phyloP scores from a whole-genome alignment of 352 stramenopile species.

The Phytopythium ostracodes region DNA sequence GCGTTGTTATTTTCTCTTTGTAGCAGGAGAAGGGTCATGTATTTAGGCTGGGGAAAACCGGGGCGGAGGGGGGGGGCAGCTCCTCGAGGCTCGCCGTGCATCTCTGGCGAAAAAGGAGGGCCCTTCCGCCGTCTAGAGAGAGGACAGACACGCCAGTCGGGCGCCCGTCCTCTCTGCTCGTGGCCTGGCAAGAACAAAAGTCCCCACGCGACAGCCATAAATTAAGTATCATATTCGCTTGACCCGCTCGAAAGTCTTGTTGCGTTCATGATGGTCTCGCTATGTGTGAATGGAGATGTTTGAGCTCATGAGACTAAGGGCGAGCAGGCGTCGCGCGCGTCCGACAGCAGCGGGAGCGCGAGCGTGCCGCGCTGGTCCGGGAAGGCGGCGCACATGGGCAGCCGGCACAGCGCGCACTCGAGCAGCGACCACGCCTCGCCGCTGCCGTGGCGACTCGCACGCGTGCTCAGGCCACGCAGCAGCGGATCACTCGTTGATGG shows the following conservation, averaged over 20 bases:
- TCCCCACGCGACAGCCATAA: not conserved
- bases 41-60: too few species aligned
- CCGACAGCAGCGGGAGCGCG: slow-evolving; percentile 20
- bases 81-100: slow-evolving; percentile 4
- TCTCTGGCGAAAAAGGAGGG: slow-evolving; percentile 1
- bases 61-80: too few species aligned
- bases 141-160: not conserved
- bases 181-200: too few species aligned
- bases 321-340: not conserved
- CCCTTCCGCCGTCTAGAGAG: not conserved
- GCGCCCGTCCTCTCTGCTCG: too few species aligned
- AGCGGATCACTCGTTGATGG: slow-evolving; percentile 5
- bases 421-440: slow-evolving; percentile 25
- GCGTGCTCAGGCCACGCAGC: slow-evolving; percentile 14
- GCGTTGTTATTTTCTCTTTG: too few species aligned
- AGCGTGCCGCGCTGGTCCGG: slow-evolving; percentile 3
- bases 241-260: too few species aligned
- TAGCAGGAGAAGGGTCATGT: slow-evolving; percentile 1
- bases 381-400: slow-evolving; percentile 29
- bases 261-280: not conserved
- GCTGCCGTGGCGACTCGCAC: not conserved
- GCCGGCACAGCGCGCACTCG: slow-evolving; percentile 37
- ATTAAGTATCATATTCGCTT: slow-evolving; percentile 4
- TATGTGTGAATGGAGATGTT: too few species aligned
- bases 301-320: not conserved